Percentiles rank a stretch among this genome's conserved stretches.
Conservation (phyloP, 768 basidiomycete species). For the Naganishia randhawae region DNA sequence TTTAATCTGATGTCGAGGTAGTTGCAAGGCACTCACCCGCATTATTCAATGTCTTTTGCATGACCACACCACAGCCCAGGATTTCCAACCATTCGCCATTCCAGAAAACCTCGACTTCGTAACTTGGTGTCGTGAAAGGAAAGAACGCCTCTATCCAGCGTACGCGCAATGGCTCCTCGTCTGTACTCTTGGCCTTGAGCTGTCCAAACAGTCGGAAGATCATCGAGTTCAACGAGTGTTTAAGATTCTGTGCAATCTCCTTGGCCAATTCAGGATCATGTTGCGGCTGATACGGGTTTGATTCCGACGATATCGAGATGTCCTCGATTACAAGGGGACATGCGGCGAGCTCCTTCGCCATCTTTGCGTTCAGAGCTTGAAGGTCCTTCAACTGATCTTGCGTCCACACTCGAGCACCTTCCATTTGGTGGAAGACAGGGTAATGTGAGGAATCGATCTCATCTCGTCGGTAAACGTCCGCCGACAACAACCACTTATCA, state of each 20-base stretch:
- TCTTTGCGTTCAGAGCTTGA: conserved; percentile 65
- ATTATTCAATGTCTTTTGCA: conserved; percentile 79
- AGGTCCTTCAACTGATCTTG: conserved; percentile 55
- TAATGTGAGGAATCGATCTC: conserved; percentile 96
- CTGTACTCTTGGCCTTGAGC: conserved; percentile 52
- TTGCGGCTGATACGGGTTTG: conserved; percentile 74
- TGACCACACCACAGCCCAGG: conserved; percentile 85
- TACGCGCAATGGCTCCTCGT: conserved; percentile 71
- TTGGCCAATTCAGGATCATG: conserved; percentile 73
- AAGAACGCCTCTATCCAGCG: conserved; percentile 98
- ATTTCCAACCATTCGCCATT: conserved; percentile 96
- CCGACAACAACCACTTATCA: conserved; percentile 82
- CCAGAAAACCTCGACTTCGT: conserved; percentile 96
- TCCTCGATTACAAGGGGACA: conserved; percentile 86
- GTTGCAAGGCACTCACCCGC: conserved; percentile 63
- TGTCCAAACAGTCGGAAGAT: conserved; percentile 76
- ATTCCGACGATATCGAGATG: conserved; percentile 64
- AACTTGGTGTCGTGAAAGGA: conserved; percentile 96
- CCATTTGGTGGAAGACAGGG: conserved; percentile 98
- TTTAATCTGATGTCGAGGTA: background rate
- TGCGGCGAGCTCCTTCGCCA: conserved; percentile 60
- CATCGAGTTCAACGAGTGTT: conserved; percentile 80
- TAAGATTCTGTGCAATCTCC: conserved; percentile 76
- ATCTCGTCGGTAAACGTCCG: conserved; percentile 96
- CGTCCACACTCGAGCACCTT: conserved; percentile 78